phyloP scores from a whole-genome alignment of 768 basidiomycete species.

The Hypholoma fasciculare region DNA sequence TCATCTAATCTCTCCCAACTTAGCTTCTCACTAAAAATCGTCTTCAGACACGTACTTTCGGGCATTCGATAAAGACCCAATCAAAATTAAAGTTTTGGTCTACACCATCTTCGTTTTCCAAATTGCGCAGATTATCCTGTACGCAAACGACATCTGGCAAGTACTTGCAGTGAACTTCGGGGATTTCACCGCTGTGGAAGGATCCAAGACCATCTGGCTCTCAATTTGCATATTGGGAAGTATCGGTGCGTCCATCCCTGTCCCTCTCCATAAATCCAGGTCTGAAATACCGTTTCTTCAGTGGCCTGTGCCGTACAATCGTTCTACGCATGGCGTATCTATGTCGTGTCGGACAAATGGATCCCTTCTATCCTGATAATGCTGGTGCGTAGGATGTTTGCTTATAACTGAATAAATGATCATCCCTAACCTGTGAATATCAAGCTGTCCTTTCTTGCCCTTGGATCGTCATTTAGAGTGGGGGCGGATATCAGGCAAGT shows the following conservation, averaged over 20 bases:
- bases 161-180: background rate
- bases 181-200: background rate
- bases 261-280: background rate
- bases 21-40: background rate
- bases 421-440: background rate
- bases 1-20: background rate
- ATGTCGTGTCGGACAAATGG: background rate
- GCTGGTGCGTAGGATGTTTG: background rate
- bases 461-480: background rate
- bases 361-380: background rate
- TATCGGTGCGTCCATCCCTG: background rate
- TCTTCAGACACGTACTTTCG: background rate
- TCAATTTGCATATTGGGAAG: background rate
- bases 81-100: background rate
- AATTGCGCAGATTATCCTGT: background rate
- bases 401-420: background rate
- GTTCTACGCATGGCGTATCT: background rate
- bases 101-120: background rate
- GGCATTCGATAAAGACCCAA: background rate
- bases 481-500: no score
- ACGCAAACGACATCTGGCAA: background rate
- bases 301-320: background rate
- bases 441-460: background rate
- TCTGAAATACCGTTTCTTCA: background rate
- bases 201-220: background rate